phyloP scores from a whole-genome alignment of 192 early-diverging fungal genomes.

The Entomortierella beljakovae region DNA sequence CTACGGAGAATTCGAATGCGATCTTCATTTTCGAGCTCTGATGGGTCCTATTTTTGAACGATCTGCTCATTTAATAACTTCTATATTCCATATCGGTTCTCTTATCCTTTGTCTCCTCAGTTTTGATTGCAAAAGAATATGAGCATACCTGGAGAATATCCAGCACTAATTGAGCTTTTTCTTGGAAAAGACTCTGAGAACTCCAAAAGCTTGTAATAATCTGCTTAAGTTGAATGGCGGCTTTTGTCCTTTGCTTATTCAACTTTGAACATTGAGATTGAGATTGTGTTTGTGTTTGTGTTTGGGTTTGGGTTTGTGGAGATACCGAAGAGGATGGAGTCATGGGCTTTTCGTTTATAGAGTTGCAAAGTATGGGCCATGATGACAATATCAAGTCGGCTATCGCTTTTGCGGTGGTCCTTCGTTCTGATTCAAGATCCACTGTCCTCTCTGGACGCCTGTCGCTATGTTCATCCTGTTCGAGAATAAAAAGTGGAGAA shows the following conservation, averaged over 20 bases:
- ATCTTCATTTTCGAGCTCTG: constrained; percentile 16
- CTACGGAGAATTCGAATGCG: constrained; percentile 22
- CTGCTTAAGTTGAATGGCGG: constrained; percentile 16
- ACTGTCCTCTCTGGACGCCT: not conserved
- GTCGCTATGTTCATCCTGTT: not conserved
- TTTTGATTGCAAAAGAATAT: not conserved
- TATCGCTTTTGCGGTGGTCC: constrained; percentile 8
- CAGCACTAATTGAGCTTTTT: constrained; percentile 23
- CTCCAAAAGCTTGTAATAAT: constrained; percentile 23
- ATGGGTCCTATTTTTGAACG: constrained; percentile 12
- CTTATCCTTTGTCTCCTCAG: not conserved
- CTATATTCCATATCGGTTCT: not conserved
- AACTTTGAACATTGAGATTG: not conserved
- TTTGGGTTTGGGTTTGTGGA: not conserved
- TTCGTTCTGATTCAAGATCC: constrained; percentile 24
- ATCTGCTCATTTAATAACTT: not conserved
- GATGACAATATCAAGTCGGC: constrained; percentile 11
- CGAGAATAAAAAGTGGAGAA: not conserved
- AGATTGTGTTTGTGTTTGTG: not conserved
- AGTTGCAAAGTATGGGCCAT: constrained; percentile 20
- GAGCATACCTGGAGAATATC: constrained; percentile 32
- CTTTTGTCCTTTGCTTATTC: constrained; percentile 20
- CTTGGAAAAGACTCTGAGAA: constrained; percentile 33
- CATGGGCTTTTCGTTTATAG: too few species aligned
- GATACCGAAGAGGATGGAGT: not conserved